A percentile compares a stretch with the other conserved stretches of the same genome.
Evolutionary conservation across 2,329 filamentous ascomycete species (phyloP).

Genomic region (Paecilomyces niveus): DNA sequence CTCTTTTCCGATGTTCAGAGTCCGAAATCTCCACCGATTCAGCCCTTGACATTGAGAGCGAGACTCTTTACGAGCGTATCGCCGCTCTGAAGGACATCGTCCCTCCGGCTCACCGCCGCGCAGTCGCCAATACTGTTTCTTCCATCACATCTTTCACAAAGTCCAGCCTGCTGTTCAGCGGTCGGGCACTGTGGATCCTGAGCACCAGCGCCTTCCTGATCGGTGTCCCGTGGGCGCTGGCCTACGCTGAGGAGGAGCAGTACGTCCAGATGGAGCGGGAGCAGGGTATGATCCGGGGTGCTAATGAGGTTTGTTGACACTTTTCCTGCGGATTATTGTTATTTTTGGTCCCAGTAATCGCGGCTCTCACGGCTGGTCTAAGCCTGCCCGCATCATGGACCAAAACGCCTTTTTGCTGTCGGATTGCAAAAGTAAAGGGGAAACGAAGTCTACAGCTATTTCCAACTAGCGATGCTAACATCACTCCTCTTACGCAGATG

Average conservation of each 20-base stretch:
- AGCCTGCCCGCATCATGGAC: background rate
- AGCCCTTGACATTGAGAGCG: slow-evolving; percentile 53
- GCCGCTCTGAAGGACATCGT: slow-evolving; percentile 69
- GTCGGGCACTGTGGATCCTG: slow-evolving; percentile 85
- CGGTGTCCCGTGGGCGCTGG: slow-evolving; percentile 87
- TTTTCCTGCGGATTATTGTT: background rate
- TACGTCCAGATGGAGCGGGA: slow-evolving; percentile 96
- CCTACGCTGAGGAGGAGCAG: slow-evolving; percentile 93
- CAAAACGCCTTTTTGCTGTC: background rate
- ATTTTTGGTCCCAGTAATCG: background rate
- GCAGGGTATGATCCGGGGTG: slow-evolving; percentile 89
- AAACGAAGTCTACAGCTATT: background rate
- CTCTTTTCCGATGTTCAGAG: slow-evolving; percentile 42
- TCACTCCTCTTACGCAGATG: slow-evolving; percentile 24
- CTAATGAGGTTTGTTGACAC: slow-evolving; percentile 59
- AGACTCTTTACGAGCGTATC: slow-evolving; percentile 60
- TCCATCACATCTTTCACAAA: slow-evolving; percentile 38
- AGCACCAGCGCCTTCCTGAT: slow-evolving; percentile 83
- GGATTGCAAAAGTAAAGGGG: background rate
- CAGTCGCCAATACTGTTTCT: slow-evolving; percentile 54
- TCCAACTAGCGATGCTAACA: background rate
- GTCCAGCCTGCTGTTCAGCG: slow-evolving; percentile 56
- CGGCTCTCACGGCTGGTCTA: background rate
- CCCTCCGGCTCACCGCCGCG: slow-evolving; percentile 63
- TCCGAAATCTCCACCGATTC: slow-evolving; percentile 79